phyloP scores from a whole-genome alignment of 768 basidiomycete species.

The Paxillus ammoniavirescens region DNA sequence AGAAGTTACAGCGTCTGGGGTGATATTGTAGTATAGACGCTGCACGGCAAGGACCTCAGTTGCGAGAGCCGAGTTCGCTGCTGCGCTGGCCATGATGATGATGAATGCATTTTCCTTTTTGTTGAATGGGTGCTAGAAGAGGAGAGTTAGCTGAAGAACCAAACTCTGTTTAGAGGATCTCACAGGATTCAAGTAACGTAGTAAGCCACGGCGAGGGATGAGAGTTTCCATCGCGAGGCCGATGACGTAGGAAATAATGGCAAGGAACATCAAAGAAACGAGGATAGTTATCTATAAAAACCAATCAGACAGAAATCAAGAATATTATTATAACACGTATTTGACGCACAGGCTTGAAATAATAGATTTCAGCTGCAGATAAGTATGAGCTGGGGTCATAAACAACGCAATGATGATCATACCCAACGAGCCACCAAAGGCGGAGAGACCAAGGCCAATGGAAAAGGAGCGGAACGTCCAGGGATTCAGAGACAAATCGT shows the following conservation, averaged over 20 bases:
- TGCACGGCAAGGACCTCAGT: constrained; percentile 57
- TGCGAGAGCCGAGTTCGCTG: constrained; percentile 51
- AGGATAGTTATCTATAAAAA: constrained; percentile 44
- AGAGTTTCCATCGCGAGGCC: constrained; percentile 45
- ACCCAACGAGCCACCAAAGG: constrained; percentile 52
- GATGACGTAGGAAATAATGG: constrained; percentile 47
- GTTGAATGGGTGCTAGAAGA: constrained; percentile 51
- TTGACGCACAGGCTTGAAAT: constrained; percentile 51
- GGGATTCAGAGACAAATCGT: constrained; percentile 26
- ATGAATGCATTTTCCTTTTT: constrained; percentile 61
- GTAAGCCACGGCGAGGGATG: constrained; percentile 44
- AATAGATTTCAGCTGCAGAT: constrained; percentile 54
- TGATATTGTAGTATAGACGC: constrained; percentile 51
- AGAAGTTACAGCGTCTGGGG: constrained; percentile 43
- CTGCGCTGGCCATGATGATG: constrained; percentile 56
- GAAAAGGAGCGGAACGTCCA: constrained; percentile 47
- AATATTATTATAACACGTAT: neutral
- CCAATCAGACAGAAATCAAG: neutral
- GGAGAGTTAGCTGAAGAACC: neutral
- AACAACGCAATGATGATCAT: constrained; percentile 4
- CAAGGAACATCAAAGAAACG: constrained; percentile 55
- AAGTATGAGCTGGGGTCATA: constrained; percentile 1
- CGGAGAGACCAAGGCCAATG: constrained; percentile 52
- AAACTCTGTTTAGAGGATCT: neutral
- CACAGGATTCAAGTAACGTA: constrained; percentile 52